A percentile compares a stretch with the other conserved stretches of the same genome.
Conservation (phyloP, 495 filamentous ascomycete genomes). For the Zalerion maritima region DNA sequence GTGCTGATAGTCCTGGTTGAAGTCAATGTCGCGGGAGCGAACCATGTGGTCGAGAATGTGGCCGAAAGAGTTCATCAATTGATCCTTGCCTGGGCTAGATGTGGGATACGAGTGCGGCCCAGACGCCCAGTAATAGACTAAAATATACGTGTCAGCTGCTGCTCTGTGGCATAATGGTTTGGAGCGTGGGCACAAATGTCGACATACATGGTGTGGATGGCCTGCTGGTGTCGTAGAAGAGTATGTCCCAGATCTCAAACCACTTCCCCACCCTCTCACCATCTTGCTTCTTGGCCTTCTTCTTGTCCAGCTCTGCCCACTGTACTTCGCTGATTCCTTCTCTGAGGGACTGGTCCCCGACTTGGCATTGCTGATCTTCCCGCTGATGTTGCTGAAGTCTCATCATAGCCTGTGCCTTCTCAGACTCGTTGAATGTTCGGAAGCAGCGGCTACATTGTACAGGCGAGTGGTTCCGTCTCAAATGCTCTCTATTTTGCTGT, state of each 20-base stretch:
- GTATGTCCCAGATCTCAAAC: slow-evolving; percentile 16
- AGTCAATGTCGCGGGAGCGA: slow-evolving; percentile 10
- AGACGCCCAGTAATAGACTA: no score
- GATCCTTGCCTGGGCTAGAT: slow-evolving; percentile 9
- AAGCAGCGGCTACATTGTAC: slow-evolving; percentile 15
- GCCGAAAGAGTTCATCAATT: slow-evolving; percentile 13
- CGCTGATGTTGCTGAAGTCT: slow-evolving; percentile 12
- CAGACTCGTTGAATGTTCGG: slow-evolving; percentile 10
- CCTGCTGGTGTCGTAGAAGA: slow-evolving; percentile 9
- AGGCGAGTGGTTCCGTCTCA: slow-evolving; percentile 13
- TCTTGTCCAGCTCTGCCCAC: slow-evolving; percentile 14
- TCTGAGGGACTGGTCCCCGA: slow-evolving; percentile 8
- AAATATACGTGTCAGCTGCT: no score
- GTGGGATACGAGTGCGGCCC: no score
- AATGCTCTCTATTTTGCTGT: slow-evolving; percentile 9
- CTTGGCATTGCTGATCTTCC: slow-evolving; percentile 8
- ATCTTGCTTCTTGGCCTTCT: slow-evolving; percentile 14
- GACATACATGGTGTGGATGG: slow-evolving; percentile 13
- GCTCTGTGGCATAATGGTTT: slow-evolving; percentile 10
- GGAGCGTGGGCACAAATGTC: no score
- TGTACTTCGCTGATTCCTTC: slow-evolving; percentile 13
- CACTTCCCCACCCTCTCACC: slow-evolving; percentile 13
- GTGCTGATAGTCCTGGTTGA: slow-evolving; percentile 3
- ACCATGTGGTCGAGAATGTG: slow-evolving; percentile 15
- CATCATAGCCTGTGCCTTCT: slow-evolving; percentile 9